These are phyloP conservation scores for Linnemannia exigua DNA, from an alignment of 192 early-diverging fungal genomes.

Conservation along the genomic window DNA sequence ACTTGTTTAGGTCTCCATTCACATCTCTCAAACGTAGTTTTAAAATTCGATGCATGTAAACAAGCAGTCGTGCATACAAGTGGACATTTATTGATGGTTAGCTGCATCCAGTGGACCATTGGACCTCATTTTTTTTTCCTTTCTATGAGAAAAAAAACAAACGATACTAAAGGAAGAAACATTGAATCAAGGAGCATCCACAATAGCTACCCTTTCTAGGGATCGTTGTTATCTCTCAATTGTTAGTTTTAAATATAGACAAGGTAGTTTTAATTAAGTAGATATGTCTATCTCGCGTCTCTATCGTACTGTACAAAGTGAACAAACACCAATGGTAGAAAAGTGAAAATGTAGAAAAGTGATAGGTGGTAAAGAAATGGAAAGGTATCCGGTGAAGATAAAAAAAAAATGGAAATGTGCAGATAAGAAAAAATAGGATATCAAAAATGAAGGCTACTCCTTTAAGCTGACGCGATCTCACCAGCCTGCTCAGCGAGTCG, in stretches of 20 bases:
- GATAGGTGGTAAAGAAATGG: too few relatives aligned
- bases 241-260: too few relatives aligned
- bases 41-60: background rate
- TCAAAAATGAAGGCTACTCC: background rate
- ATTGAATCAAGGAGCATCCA: background rate
- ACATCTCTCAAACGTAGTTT: background rate
- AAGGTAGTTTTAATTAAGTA: too few relatives aligned
- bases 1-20: background rate
- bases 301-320: too few relatives aligned
- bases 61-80: background rate
- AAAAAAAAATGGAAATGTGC: too few relatives aligned
- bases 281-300: too few relatives aligned
- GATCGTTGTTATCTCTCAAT: background rate
- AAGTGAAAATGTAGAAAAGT: too few relatives aligned
- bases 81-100: background rate
- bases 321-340: too few relatives aligned
- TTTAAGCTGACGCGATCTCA: constrained; percentile 17
- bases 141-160: background rate
- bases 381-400: too few relatives aligned
- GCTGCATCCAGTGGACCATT: background rate
- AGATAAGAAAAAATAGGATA: background rate
- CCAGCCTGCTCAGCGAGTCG: constrained; percentile 35
- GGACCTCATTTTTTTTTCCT: background rate
- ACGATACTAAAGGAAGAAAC: background rate
- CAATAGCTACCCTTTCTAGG: background rate